A percentile compares a stretch with the other conserved stretches of the same genome.
These are phyloP conservation scores for Eucalyptus marginata DNA, from an alignment of 345 rosid genomes.

Conservation along the genomic window DNA sequence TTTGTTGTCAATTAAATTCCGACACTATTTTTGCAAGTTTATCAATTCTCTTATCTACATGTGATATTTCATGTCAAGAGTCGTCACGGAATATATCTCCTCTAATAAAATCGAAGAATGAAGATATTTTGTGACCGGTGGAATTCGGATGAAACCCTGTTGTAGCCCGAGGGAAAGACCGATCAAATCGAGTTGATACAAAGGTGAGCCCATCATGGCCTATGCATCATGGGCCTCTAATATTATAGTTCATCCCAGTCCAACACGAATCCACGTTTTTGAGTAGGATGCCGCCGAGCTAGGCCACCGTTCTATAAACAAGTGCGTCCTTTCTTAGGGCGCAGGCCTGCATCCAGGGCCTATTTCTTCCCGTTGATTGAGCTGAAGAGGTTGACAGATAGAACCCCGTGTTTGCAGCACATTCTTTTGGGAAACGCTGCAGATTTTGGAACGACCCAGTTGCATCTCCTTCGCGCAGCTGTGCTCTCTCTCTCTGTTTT, in stretches of 20 bases:
- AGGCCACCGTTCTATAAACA: not conserved
- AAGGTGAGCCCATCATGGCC: not conserved
- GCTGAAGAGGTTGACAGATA: not conserved
- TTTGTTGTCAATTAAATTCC: accelerated
- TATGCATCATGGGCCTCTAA: not conserved
- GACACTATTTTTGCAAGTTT: accelerated
- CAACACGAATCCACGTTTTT: not conserved
- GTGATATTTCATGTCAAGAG: not conserved
- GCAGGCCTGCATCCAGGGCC: not conserved
- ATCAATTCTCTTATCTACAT: not conserved
- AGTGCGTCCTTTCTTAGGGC: not conserved
- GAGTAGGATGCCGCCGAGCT: not conserved
- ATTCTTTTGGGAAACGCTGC: not conserved
- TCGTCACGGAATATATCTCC: accelerated
- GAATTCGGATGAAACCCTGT: not conserved
- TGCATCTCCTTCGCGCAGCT: not conserved
- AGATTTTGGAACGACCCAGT: not conserved
- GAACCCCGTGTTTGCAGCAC: not conserved
- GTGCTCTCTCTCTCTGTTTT: not conserved
- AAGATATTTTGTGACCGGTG: not conserved
- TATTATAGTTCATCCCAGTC: not conserved
- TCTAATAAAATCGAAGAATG: not conserved
- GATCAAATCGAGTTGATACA: not conserved
- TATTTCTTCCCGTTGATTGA: not conserved
- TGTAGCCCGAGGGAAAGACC: not conserved